These are phyloP conservation scores for Podospora appendiculata DNA, from an alignment of 495 filamentous ascomycete species.

Conservation along the genomic window DNA sequence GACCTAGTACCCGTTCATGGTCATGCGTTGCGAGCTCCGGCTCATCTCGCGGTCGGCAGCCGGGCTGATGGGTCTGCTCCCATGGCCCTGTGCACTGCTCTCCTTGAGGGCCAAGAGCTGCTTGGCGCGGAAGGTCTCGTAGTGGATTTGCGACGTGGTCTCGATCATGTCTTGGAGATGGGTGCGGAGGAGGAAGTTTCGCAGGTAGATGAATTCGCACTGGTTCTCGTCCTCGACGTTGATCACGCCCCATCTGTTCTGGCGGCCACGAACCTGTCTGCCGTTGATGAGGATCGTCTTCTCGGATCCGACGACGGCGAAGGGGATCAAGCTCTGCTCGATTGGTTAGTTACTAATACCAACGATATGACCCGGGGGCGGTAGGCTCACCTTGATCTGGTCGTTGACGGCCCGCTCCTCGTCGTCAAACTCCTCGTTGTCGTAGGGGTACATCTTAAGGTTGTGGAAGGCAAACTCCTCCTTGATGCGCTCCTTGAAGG, in stretches of 20 bases:
- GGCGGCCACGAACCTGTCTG: constrained; percentile 94
- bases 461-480: constrained; percentile 99
- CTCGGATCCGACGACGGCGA: constrained; percentile 96
- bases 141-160: constrained; percentile 99
- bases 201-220: constrained; percentile 97
- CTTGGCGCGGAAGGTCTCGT: constrained; percentile 99
- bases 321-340: constrained; percentile 80
- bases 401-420: constrained; percentile 91
- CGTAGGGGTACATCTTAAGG: constrained; percentile 99
- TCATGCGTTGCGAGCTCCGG: constrained; percentile 91
- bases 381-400: constrained; percentile 76
- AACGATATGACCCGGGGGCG: neutral
- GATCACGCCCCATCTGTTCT: constrained; percentile 99
- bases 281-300: constrained; percentile 95
- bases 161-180: constrained; percentile 97
- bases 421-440: constrained; percentile 96
- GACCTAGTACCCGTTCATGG: constrained; percentile 90
- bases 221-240: constrained; percentile 99
- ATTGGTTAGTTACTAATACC: constrained; percentile 4
- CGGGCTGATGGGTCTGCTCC: constrained; percentile 90
- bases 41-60: constrained; percentile 91
- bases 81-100: constrained; percentile 80
- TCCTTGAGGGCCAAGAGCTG: constrained; percentile 97
- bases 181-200: constrained; percentile 95
- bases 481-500: constrained; percentile 98